These are phyloP conservation scores for Mariannaea sp. DNA, from an alignment of 2,329 filamentous ascomycete species.

Conservation along the genomic window DNA sequence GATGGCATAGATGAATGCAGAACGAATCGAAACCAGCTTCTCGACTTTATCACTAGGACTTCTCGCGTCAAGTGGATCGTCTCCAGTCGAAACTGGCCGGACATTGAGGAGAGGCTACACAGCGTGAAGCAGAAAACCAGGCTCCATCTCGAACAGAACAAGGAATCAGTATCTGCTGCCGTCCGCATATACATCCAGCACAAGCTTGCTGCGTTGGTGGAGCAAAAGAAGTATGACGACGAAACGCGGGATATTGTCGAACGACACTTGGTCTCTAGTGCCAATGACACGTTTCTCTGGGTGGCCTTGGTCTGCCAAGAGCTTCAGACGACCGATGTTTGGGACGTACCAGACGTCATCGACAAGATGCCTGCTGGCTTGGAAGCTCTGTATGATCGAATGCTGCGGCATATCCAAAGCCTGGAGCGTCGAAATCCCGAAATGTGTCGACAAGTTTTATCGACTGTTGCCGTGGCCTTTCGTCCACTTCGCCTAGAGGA, in stretches of 20 bases:
- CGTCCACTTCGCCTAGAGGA: no score
- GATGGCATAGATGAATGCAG: conserved; percentile 56
- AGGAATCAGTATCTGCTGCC: conserved; percentile 39
- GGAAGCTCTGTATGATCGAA: no score
- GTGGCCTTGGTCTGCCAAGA: conserved; percentile 30
- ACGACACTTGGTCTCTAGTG: conserved; percentile 36
- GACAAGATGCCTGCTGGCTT: no score
- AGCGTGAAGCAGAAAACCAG: conserved; percentile 24
- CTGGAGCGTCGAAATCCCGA: no score
- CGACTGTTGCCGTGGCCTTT: no score
- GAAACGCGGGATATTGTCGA: conserved; percentile 13
- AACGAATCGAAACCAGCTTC: conserved; percentile 37
- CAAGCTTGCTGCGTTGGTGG: background rate
- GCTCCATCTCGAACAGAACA: conserved; percentile 46
- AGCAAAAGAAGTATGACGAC: background rate
- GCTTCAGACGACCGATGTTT: conserved; percentile 30
- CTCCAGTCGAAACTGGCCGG: conserved; percentile 24
- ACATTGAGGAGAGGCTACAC: conserved; percentile 43
- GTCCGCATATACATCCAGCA: conserved; percentile 43
- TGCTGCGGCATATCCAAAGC: no score
- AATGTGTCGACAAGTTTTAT: no score
- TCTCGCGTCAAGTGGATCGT: conserved; percentile 43
- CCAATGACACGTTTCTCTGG: conserved; percentile 43
- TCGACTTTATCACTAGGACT: conserved; percentile 42
- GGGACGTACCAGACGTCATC: no score